phyloP scores from a whole-genome alignment of 345 rosid genomes.

The Eutrema yunnanense region DNA sequence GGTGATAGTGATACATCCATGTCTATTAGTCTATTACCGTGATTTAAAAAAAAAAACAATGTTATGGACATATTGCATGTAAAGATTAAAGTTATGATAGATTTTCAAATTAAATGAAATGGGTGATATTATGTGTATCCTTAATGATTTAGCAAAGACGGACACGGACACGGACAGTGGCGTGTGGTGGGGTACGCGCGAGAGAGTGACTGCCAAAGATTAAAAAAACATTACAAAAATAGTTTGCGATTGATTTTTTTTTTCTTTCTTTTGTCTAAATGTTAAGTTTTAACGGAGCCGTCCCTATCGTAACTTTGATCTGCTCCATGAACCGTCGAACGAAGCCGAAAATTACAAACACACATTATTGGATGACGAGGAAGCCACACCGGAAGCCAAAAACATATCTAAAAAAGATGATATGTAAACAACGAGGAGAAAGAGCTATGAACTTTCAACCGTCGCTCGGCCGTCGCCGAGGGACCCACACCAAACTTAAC shows the following conservation, averaged over 20 bases:
- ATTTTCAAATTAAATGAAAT: constrained; percentile 1
- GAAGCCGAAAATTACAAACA: no score
- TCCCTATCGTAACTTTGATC: no score
- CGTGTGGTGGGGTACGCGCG: constrained; percentile 11
- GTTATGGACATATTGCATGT: constrained; percentile 16
- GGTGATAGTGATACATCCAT: constrained; percentile 21
- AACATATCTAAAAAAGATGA: no score
- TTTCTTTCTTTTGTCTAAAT: no score
- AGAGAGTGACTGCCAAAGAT: constrained; percentile 9
- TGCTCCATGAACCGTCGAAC: no score
- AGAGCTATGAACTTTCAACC: no score
- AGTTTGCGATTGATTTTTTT: background rate
- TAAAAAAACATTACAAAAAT: constrained; percentile 15
- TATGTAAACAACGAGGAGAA: no score
- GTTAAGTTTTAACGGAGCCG: no score
- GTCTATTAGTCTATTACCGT: constrained; percentile 9
- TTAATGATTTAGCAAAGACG: constrained; percentile 3
- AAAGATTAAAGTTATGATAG: constrained; percentile 4
- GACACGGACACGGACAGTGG: background rate
- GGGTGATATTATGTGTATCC: background rate
- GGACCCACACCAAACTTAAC: no score
- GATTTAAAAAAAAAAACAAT: constrained; percentile 3
- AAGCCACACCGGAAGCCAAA: no score
- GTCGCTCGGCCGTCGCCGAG: no score
- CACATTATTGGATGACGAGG: no score